phyloP scores from a whole-genome alignment of 441 rosid genomes.

The Syzygium syzygioides region DNA sequence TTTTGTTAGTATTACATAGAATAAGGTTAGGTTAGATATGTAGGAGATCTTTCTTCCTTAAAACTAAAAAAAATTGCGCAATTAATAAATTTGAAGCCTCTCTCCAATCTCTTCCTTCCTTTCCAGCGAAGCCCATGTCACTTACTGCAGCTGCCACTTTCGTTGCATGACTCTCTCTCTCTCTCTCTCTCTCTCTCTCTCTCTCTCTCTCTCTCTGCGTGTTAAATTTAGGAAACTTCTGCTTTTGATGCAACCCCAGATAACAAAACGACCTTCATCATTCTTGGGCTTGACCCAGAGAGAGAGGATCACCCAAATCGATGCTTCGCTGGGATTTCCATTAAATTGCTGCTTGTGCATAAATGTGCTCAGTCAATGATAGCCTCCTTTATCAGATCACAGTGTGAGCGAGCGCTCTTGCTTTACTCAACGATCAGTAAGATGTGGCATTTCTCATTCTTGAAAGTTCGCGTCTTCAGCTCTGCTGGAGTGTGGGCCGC shows the following conservation, averaged over 20 bases:
- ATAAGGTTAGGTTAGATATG: neutral
- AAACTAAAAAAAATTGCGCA: neutral
- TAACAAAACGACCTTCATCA: neutral
- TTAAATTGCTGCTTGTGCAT: neutral
- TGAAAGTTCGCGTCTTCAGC: constrained; percentile 6
- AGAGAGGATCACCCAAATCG: neutral
- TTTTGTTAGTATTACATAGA: neutral
- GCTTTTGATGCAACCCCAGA: neutral
- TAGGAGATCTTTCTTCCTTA: neutral
- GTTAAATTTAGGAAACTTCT: neutral
- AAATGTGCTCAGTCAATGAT: neutral
- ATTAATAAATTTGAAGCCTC: neutral
- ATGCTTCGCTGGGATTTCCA: neutral
- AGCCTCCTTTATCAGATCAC: neutral
- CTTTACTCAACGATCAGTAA: neutral
- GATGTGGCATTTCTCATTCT: neutral
- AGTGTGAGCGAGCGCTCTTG: neutral
- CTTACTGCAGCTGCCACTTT: constrained; percentile 9
- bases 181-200: neutral
- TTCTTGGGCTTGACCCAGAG: neutral
- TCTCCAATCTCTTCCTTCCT: constrained; percentile 37
- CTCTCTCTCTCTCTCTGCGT: constrained; percentile 9
- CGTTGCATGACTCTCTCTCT: constrained; percentile 2
- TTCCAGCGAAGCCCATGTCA: constrained; percentile 53
- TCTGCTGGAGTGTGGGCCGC: constrained; percentile 8